phyloP scores from a whole-genome alignment of 768 basidiomycete genomes.

The Russula vinacea region DNA sequence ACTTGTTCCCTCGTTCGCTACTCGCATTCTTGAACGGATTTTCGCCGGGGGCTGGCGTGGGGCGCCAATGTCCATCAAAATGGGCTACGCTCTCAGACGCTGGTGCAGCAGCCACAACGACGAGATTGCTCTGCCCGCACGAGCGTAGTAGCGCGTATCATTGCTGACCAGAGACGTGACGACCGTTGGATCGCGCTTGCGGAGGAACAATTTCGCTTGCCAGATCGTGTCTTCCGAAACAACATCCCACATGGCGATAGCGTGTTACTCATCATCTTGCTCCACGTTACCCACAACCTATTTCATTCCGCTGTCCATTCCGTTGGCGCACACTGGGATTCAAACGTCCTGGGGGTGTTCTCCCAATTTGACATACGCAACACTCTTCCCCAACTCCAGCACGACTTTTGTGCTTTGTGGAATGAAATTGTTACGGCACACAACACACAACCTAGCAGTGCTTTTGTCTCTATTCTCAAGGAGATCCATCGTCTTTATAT shows the following conservation, averaged over 20 bases:
- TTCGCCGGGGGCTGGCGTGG: background rate
- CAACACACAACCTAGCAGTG: background rate
- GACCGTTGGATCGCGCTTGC: conserved; percentile 2
- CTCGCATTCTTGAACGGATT: background rate
- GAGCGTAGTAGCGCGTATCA: background rate
- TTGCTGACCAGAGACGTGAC: background rate
- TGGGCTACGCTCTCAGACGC: background rate
- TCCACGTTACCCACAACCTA: background rate
- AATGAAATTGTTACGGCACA: conserved; percentile 3
- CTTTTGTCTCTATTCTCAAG: background rate
- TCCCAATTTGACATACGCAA: background rate
- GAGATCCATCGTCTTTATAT: background rate
- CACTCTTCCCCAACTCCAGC: conserved; percentile 7
- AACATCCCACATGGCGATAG: background rate
- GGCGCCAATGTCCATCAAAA: background rate
- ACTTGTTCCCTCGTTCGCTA: background rate
- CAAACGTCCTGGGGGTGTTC: background rate
- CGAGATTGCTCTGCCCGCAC: background rate
- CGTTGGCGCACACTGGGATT: background rate
- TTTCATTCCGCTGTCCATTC: background rate
- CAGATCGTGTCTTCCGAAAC: background rate
- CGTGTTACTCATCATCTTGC: background rate
- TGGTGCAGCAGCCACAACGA: background rate
- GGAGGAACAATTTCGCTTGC: background rate
- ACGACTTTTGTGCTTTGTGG: conserved; percentile 13